phyloP scores from a whole-genome alignment of 2,329 filamentous ascomycete species.

The Dryadomyces quercus-mongolicae region DNA sequence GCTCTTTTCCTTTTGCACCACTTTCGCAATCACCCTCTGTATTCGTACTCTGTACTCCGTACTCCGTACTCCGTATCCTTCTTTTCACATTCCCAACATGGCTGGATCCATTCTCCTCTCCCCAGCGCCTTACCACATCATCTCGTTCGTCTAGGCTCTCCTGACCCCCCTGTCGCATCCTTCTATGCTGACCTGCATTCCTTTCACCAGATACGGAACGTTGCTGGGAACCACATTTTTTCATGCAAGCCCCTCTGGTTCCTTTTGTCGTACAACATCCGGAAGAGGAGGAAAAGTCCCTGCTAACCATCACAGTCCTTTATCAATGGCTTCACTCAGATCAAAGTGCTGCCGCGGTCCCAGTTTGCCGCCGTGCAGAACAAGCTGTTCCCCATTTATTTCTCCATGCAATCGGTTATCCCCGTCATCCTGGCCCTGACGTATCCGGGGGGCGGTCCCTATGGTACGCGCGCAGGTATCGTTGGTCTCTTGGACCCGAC shows the following conservation, averaged over 20 bases:
- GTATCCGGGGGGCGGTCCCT: slow-evolving; percentile 49
- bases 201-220: slow-evolving; percentile 59
- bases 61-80: no score
- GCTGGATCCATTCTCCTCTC: slow-evolving; percentile 41
- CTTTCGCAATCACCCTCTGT: no score
- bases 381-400: slow-evolving; percentile 79
- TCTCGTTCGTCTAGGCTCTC: slow-evolving; percentile 40
- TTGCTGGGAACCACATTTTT: slow-evolving; percentile 79
- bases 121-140: slow-evolving; percentile 62
- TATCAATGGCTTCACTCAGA: slow-evolving; percentile 60
- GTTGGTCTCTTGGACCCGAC: slow-evolving; percentile 44
- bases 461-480: slow-evolving; percentile 25
- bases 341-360: slow-evolving; percentile 61
- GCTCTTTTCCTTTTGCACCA: no score
- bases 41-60: no score
- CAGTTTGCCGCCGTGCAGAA: slow-evolving; percentile 74
- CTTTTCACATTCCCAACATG: not conserved
- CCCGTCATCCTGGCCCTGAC: slow-evolving; percentile 67
- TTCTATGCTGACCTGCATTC: not conserved
- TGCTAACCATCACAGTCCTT: slow-evolving; percentile 41
- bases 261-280: not conserved
- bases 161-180: not conserved
- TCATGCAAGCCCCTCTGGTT: slow-evolving; percentile 40
- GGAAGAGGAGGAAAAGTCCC: not conserved
- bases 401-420: slow-evolving; percentile 66